Evolutionary conservation across 2,329 filamentous ascomycete genomes (phyloP).

Genomic region (Ophiocordyceps sinensis): DNA sequence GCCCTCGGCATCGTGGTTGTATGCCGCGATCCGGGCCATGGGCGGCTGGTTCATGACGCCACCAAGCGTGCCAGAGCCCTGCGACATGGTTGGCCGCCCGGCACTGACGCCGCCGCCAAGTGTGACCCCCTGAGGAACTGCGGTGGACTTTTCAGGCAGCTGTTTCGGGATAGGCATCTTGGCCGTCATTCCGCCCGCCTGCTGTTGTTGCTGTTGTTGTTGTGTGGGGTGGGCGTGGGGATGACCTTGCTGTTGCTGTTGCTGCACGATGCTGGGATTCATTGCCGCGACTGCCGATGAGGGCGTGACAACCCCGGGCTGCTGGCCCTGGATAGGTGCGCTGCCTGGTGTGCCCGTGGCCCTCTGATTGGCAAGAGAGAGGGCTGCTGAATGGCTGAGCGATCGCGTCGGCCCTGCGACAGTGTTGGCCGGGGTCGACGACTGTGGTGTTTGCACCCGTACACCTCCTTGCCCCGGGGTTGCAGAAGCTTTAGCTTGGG

Average conservation of each 20-base stretch:
- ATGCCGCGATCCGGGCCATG: conserved; percentile 65
- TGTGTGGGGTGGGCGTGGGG: conserved; percentile 14
- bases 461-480: conserved; percentile 34
- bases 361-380: conserved; percentile 31
- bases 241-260: conserved; percentile 10
- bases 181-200: conserved; percentile 26
- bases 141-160: conserved; percentile 51
- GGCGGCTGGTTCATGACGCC: conserved; percentile 82
- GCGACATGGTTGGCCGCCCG: conserved; percentile 69
- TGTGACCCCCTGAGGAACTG: conserved; percentile 57
- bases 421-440: conserved; percentile 20
- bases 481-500: conserved; percentile 14
- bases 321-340: conserved; percentile 15
- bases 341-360: conserved; percentile 19
- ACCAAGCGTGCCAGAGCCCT: conserved; percentile 60
- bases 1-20: conserved; percentile 80
- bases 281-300: conserved; percentile 12
- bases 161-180: conserved; percentile 78
- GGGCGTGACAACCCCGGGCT: conserved; percentile 14
- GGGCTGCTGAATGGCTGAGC: conserved; percentile 34
- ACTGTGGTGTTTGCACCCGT: conserved; percentile 35
- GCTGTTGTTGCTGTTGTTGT: conserved; percentile 15
- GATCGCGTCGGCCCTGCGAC: conserved; percentile 24
- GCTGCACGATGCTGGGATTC: conserved; percentile 14
- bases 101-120: conserved; percentile 48